Base-by-base conservation (phyloP, 495 filamentous ascomycete species). In the Xylaria flabelliformis region DNA sequence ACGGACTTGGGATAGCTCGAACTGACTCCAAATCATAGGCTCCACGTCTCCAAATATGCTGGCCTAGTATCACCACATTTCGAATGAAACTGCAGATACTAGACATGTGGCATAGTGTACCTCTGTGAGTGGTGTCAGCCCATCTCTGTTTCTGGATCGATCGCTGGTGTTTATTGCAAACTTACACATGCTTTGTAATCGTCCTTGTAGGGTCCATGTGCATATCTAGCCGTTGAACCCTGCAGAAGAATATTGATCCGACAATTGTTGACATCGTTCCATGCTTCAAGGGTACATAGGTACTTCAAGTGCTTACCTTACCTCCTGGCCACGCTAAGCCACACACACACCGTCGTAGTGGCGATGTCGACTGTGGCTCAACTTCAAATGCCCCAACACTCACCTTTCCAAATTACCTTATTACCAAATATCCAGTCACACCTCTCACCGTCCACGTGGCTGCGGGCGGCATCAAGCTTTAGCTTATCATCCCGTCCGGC, bases 381-480 rank as follows among this genome's bases (percentile, higher is more conserved):
- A 17, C 32, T 4, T 61, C 34, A 3, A 39, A 61, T 39, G n/a
- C 34, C 17, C 58, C 34, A 9, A 39, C 10, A 61, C 34, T 39
- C 32, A 61, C 29, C 32, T 56, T 19, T 39, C 3, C 17, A 21
- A 61, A 34, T n/a, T n/a, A n/a, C n/a, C 58, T 3, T 29, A 5
- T 61, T 61, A 61, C 24, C 53, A 56, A 56, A 56, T 13, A 56
- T 56, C 48, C n/a, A 21, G 48, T 51, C 53, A 58, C 62, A 64
- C 62, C 62, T 64, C 64, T 51, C 67, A 61, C 42, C 55, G 42
- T 63, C 46, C 67, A 70, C 68, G 58, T 63, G 68, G 68, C 21
- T 26, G 32, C 44, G 44, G 67, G 58, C 58, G 41, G 32, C 29
- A 42, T 64, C 68, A 3, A 42, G 42, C 46, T 15, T 41, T 12